Evolutionary conservation across 192 early-diverging fungal species (phyloP), one percentile per base, ranked within the genome.

Genomic region (Coemansia furcata): DNA sequence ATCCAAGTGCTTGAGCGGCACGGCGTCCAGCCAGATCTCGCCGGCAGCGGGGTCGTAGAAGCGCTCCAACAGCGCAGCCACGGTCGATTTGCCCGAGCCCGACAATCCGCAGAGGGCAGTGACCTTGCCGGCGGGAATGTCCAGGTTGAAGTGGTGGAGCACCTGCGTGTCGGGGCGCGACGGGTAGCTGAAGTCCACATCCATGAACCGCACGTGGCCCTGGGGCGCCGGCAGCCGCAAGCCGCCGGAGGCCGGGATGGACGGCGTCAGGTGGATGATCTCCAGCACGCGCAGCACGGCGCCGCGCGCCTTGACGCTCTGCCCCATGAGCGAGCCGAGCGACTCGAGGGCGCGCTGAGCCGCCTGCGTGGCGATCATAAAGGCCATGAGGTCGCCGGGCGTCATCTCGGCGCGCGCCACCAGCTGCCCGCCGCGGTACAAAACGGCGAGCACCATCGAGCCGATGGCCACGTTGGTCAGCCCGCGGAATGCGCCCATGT

Each of bases 41-140:
- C 92, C 92, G 19, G 69, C 63, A 4, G 46, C 65, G 10, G 90
- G 89, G 57, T 92, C 89, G 68, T 94, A 94, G 68, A 92, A 91
- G 58, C 92, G 85, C 77, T 92, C 91, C 19, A 94, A 42, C 8
- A 94, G 80, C 30, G 86, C 80, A 14, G 88, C 86, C 42, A 92
- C 86, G 4, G 91, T 92, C 2, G 91, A 91, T 65, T 94, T 92
- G 52, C 91, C 91, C 15, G 81, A 77, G 29, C 88, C 87, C 58
- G 72, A 75, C 21, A 64, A 30, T 5, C 86, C 86, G 46, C 82
- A 83, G 52, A 86, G 64, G 0, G 81, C 84, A 4, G 79, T 67
- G 8, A 84, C 79, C 35, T 78, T 44, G 23, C 85, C 85, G 2
- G 78, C 76, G 0, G 83, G 76, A 10, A 86, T 68, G 29, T 77